Conservation (phyloP, 805 yeast species). For the Candida broadrunensis region DNA sequence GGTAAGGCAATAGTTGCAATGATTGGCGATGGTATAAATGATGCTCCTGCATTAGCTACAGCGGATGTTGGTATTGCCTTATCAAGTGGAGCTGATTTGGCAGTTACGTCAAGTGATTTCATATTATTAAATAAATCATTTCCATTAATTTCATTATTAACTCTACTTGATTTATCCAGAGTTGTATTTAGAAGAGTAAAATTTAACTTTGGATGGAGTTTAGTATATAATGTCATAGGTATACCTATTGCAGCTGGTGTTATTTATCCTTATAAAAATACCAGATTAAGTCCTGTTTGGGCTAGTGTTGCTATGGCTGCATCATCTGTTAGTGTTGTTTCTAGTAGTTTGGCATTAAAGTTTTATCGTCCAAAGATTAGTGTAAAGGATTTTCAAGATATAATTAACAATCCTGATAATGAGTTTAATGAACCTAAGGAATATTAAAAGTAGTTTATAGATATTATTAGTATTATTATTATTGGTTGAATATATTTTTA, state of each 20-base stretch:
- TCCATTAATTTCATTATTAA: slow-evolving; percentile 52
- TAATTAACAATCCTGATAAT: slow-evolving; percentile 1
- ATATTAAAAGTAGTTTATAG: background rate
- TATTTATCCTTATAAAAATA: slow-evolving; percentile 51
- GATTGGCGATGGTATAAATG: slow-evolving; percentile 85
- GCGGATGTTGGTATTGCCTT: slow-evolving; percentile 80
- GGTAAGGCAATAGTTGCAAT: slow-evolving; percentile 53
- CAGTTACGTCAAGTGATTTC: slow-evolving; percentile 72
- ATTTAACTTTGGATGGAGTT: slow-evolving; percentile 60
- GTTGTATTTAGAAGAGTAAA: slow-evolving; percentile 51
- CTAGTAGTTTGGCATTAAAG: slow-evolving; percentile 52
- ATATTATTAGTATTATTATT: background rate
- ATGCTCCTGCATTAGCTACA: slow-evolving; percentile 73
- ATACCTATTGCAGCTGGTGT: slow-evolving; percentile 69
- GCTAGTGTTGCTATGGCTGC: slow-evolving; percentile 67
- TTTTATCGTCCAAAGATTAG: slow-evolving; percentile 41
- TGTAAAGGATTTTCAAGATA: slow-evolving; percentile 7
- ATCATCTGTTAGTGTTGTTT: slow-evolving; percentile 55
- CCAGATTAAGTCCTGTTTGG: slow-evolving; percentile 62
- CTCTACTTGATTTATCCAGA: slow-evolving; percentile 49
- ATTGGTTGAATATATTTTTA: slow-evolving; percentile 34
- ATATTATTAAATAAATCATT: slow-evolving; percentile 55
- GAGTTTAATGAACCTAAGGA: slow-evolving; percentile 10
- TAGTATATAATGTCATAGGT: slow-evolving; percentile 54
- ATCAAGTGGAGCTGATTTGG: slow-evolving; percentile 74